phyloP scores from a whole-genome alignment of 306 rosid species.

The Vicia sativa region DNA sequence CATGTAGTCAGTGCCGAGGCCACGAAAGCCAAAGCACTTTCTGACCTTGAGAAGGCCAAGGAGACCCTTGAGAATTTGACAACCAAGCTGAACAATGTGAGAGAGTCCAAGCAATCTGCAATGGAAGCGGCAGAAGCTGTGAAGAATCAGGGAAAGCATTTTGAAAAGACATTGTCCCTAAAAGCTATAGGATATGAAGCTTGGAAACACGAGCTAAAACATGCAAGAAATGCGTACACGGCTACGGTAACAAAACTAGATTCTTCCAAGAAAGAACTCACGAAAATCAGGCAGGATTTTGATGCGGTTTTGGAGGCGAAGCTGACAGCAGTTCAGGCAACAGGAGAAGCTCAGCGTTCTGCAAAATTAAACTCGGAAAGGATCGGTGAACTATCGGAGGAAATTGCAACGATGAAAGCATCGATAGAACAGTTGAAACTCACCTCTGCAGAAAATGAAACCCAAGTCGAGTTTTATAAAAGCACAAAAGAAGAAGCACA shows the following conservation, averaged over 20 bases:
- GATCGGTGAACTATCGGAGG: constrained; percentile 52
- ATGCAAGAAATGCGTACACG: constrained; percentile 57
- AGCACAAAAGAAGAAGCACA: constrained; percentile 53
- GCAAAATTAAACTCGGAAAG: constrained; percentile 62
- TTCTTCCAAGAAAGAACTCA: constrained; percentile 79
- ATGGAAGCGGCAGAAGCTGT: constrained; percentile 57
- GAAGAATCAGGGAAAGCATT: constrained; percentile 49
- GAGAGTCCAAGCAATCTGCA: constrained; percentile 63
- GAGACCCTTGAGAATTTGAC: constrained; percentile 54
- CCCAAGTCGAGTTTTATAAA: constrained; percentile 35
- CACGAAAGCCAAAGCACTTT: constrained; percentile 51
- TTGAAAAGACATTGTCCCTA: constrained; percentile 47
- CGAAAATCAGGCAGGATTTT: constrained; percentile 72
- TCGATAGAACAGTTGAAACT: constrained; percentile 57
- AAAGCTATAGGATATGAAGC: constrained; percentile 51
- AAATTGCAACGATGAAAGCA: constrained; percentile 55
- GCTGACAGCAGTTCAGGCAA: constrained; percentile 66
- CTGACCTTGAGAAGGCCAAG: constrained; percentile 73
- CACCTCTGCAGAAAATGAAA: constrained; percentile 45
- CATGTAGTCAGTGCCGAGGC: constrained; percentile 51
- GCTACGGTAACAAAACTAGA: constrained; percentile 55
- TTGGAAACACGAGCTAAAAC: constrained; percentile 68
- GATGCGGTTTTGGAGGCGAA: constrained; percentile 82
- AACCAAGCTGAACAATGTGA: constrained; percentile 50
- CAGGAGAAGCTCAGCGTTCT: constrained; percentile 76